A percentile compares a stretch with the other conserved stretches of the same genome.
Conservation (phyloP, 2,329 filamentous ascomycete species). For the Epichloe gansuensis region DNA sequence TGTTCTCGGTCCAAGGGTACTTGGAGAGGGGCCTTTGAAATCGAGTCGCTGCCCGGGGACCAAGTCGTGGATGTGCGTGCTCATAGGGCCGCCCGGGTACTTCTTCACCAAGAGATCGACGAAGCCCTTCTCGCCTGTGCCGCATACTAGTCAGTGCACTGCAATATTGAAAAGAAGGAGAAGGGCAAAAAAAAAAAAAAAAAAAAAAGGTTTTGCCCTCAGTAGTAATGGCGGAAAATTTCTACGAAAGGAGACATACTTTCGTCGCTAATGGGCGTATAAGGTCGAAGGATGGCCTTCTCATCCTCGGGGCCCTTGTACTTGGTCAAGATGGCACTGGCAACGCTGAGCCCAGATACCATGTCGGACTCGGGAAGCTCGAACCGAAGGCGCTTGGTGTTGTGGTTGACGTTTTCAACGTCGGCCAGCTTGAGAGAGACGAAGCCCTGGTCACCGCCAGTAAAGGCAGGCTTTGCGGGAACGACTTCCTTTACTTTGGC, state of each 20-base stretch:
- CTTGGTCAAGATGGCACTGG: conserved; percentile 85
- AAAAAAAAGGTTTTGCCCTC: too few species aligned
- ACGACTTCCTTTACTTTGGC: conserved; percentile 32
- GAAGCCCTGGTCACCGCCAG: conserved; percentile 83
- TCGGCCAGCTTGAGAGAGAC: conserved; percentile 68
- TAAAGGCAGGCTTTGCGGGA: conserved; percentile 44
- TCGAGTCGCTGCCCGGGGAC: conserved; percentile 69
- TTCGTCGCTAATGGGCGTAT: conserved; percentile 86
- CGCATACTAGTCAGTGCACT: neutral
- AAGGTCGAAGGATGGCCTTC: conserved; percentile 82
- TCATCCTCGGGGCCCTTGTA: conserved; percentile 72
- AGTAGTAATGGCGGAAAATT: too few species aligned
- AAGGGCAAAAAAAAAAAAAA: neutral
- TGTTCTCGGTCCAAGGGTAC: conserved; percentile 81
- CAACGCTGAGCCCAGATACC: conserved; percentile 69
- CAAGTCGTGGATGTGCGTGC: conserved; percentile 74
- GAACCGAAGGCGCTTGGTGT: conserved; percentile 89
- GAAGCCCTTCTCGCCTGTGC: conserved; percentile 60
- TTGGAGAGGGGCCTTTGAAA: conserved; percentile 96
- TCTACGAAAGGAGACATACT: conserved; percentile 30
- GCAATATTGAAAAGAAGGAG: neutral
- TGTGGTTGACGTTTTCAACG: conserved; percentile 75
- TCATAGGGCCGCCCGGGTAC: conserved; percentile 88
- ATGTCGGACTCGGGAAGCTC: conserved; percentile 72
- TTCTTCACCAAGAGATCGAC: conserved; percentile 85